These are phyloP conservation scores for Lasiodiplodia theobromae DNA, from an alignment of 2,329 filamentous ascomycete genomes.

Conservation along the genomic window DNA sequence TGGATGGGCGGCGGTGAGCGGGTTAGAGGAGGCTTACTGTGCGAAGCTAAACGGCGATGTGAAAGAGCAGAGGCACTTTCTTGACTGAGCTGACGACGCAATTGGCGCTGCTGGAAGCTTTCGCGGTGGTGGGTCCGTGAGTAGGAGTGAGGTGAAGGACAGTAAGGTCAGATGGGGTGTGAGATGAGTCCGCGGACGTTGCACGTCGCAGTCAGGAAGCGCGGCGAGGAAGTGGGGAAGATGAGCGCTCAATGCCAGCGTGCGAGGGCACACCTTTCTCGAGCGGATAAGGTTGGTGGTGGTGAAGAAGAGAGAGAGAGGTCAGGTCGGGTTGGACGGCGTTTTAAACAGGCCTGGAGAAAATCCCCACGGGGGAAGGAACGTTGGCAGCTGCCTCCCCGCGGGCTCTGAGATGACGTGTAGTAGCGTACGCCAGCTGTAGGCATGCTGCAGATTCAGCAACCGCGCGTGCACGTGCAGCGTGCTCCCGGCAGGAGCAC, in stretches of 20 bases:
- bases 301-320: background rate
- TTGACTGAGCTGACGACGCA: background rate
- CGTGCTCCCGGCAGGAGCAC: background rate
- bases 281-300: background rate
- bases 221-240: background rate
- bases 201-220: background rate
- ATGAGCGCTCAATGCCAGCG: background rate
- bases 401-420: background rate
- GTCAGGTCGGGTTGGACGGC: background rate
- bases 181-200: background rate
- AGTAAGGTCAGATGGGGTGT: background rate
- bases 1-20: background rate
- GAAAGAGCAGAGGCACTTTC: background rate
- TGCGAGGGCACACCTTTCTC: background rate
- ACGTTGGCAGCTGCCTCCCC: background rate
- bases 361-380: background rate
- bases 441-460: background rate
- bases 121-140: background rate
- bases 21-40: background rate
- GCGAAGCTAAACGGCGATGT: background rate
- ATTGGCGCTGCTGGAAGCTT: background rate
- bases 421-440: background rate
- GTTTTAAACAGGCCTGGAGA: background rate
- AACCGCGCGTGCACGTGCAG: background rate
- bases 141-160: background rate